These are phyloP conservation scores for Alternaria viburni DNA, from an alignment of 2,329 filamentous ascomycete genomes.

Conservation along the genomic window DNA sequence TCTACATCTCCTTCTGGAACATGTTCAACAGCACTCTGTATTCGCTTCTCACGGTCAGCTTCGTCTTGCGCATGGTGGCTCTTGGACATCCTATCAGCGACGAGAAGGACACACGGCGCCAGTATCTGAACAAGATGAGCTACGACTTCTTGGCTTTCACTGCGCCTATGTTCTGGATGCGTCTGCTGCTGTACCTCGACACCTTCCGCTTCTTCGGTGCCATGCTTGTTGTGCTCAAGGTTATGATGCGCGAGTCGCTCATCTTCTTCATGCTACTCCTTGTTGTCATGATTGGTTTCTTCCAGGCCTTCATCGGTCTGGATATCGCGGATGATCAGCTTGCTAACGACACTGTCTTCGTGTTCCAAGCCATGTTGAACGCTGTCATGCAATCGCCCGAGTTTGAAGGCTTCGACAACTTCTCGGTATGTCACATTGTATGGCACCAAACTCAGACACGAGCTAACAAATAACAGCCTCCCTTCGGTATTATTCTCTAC, in stretches of 20 bases:
- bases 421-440: constrained; percentile 59
- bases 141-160: constrained; percentile 95
- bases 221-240: constrained; percentile 94
- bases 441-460: fast-evolving
- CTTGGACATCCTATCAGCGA: constrained; percentile 64
- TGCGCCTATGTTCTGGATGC: constrained; percentile 96
- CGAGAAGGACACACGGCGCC: constrained; percentile 52
- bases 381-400: constrained; percentile 91
- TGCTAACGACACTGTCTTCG: constrained; percentile 71
- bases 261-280: constrained; percentile 94
- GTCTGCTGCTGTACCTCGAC: constrained; percentile 90
- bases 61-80: constrained; percentile 80
- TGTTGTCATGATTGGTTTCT: constrained; percentile 83
- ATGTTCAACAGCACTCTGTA: constrained; percentile 90
- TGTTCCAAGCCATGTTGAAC: constrained; percentile 83
- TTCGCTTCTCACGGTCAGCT: constrained; percentile 75
- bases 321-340: constrained; percentile 77
- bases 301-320: constrained; percentile 93
- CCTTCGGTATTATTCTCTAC: constrained; percentile 93
- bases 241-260: constrained; percentile 71
- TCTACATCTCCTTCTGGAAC: constrained; percentile 96
- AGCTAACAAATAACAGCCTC: constrained; percentile 57
- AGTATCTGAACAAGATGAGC: constrained; percentile 76
- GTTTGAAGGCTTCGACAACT: constrained; percentile 86
- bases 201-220: constrained; percentile 94